These are phyloP conservation scores for Vaccinium corymbosum DNA, from an alignment of 148 eudicot genomes.

Conservation along the genomic window DNA sequence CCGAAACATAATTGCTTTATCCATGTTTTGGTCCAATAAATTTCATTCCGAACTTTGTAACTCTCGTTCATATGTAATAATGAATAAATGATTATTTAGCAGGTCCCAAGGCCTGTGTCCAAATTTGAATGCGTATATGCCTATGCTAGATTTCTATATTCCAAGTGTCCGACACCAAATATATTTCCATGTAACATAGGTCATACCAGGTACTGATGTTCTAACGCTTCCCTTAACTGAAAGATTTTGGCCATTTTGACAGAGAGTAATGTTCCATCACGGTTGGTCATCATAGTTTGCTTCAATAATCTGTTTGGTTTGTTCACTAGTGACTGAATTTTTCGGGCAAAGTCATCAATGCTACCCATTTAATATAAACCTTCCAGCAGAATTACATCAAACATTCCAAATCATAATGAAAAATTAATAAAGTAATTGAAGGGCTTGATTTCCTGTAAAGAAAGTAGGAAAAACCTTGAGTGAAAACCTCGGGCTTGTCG, in stretches of 20 bases:
- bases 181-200: neutral
- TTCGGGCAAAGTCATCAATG: neutral
- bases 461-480: conserved; percentile 47
- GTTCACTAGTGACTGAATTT: neutral
- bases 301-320: neutral
- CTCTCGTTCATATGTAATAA: neutral
- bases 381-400: neutral
- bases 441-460: neutral
- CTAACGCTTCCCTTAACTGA: neutral
- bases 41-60: neutral
- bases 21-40: neutral
- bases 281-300: neutral
- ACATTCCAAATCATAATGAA: neutral
- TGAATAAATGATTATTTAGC: neutral
- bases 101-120: neutral
- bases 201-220: neutral
- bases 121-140: neutral
- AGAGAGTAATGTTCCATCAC: neutral
- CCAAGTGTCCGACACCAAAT: neutral
- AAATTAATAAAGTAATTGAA: neutral
- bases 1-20: neutral
- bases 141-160: neutral
- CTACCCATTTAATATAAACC: neutral
- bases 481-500: conserved; percentile 36
- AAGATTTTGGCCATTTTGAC: neutral